phyloP scores from a whole-genome alignment of 164 flowering plant genomes.

The Vitis cinerea region DNA sequence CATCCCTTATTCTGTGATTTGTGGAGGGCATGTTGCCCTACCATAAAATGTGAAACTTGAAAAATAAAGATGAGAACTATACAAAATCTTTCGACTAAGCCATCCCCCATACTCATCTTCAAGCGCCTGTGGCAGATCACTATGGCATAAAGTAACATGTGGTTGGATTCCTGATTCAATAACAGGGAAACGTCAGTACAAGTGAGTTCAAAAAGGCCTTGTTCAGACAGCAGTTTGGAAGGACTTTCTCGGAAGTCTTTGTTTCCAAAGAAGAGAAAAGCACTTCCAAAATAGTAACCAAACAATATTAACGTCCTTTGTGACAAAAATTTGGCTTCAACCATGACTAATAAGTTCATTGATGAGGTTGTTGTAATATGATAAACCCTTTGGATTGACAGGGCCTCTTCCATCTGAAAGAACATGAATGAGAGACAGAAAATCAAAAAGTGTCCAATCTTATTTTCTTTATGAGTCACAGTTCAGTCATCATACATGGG shows the following conservation, averaged over 20 bases:
- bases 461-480: not conserved
- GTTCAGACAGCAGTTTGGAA: no score
- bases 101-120: conserved; percentile 1
- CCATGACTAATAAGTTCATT: conserved; percentile 53
- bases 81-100: not conserved
- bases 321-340: conserved; percentile 5
- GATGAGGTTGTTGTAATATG: conserved; percentile 69
- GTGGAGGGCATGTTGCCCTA: no score
- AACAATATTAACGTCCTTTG: no score
- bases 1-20: no score
- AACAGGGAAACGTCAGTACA: no score
- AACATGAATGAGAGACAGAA: not conserved
- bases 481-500: conserved; percentile 34
- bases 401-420: conserved; percentile 71
- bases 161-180: not conserved
- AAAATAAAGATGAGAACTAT: no score
- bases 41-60: no score
- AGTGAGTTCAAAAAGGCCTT: no score
- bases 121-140: conserved; percentile 1
- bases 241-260: no score
- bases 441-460: not conserved
- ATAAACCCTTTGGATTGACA: conserved; percentile 66
- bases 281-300: no score
- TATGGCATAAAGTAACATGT: not conserved
- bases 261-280: no score